These are phyloP conservation scores for Pichia sp. DNA, from an alignment of 1,139 yeast genomes.

Conservation along the genomic window DNA sequence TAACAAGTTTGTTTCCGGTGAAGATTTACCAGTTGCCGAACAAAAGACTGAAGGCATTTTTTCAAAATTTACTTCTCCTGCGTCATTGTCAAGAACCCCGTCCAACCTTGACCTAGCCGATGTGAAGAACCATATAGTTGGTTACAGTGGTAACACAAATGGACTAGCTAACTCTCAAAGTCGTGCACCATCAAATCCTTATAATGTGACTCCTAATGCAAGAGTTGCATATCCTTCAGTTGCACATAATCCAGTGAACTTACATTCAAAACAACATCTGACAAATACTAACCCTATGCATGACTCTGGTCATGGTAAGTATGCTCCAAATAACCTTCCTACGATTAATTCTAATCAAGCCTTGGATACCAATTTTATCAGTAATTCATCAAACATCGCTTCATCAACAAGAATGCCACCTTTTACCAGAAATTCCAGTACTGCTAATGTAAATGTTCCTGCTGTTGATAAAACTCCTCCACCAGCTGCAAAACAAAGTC, in stretches of 20 bases:
- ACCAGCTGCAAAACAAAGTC: too few relatives aligned
- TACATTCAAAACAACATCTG: too few relatives aligned
- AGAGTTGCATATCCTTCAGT: not conserved
- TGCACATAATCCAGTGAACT: not conserved
- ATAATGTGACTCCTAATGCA: not conserved
- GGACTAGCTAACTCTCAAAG: not conserved
- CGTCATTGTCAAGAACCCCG: slow-evolving; percentile 43
- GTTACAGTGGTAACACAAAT: not conserved
- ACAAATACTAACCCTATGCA: too few relatives aligned
- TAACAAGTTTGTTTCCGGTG: slow-evolving; percentile 87
- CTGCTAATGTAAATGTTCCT: too few relatives aligned
- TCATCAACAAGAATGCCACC: slow-evolving; percentile 1
- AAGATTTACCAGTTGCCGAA: slow-evolving; percentile 36
- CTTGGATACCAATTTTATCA: too few relatives aligned
- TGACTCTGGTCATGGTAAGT: not conserved
- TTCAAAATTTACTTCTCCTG: slow-evolving; percentile 60
- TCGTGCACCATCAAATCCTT: not conserved
- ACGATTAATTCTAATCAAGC: not conserved
- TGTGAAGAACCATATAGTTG: slow-evolving; percentile 1
- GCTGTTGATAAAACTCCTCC: too few relatives aligned
- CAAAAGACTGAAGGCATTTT: slow-evolving; percentile 50
- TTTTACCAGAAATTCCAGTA: too few relatives aligned
- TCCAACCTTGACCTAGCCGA: slow-evolving; percentile 39
- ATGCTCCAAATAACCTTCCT: slow-evolving; percentile 8
- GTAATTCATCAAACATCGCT: too few relatives aligned